These are phyloP conservation scores for Plasmodium fragile DNA, from an alignment of 169 alveolate species.

Conservation along the genomic window DNA sequence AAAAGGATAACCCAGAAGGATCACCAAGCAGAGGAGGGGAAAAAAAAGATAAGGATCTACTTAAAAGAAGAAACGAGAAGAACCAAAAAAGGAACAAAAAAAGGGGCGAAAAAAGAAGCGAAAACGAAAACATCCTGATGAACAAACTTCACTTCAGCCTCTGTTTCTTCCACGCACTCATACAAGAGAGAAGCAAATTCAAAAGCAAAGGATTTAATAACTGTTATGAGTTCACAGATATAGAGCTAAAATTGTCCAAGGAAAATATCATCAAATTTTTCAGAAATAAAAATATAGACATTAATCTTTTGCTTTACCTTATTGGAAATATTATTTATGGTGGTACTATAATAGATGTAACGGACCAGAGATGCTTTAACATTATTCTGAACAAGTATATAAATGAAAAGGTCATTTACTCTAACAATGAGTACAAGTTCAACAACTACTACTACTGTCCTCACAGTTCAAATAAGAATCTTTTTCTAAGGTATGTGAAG, in stretches of 20 bases:
- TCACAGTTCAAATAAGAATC: conserved; percentile 70
- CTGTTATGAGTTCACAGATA: conserved; percentile 61
- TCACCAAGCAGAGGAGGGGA: neutral
- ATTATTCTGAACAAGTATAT: conserved; percentile 55
- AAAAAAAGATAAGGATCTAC: neutral
- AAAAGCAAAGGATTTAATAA: conserved; percentile 69
- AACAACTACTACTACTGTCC: conserved; percentile 66
- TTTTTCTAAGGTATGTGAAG: conserved; percentile 61
- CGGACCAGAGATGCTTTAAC: conserved; percentile 71
- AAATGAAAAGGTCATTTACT: conserved; percentile 48
- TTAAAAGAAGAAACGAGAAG: neutral
- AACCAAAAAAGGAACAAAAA: neutral
- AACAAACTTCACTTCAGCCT: conserved; percentile 56
- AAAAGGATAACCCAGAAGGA: neutral
- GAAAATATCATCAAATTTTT: conserved; percentile 44
- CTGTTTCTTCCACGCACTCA: conserved; percentile 72
- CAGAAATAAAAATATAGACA: conserved; percentile 59
- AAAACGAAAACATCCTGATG: conserved; percentile 43
- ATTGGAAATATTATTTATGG: conserved; percentile 74
- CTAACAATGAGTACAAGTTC: conserved; percentile 57
- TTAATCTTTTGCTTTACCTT: conserved; percentile 50
- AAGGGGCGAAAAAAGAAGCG: conserved; percentile 1
- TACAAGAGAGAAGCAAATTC: conserved; percentile 71
- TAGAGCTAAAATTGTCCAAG: conserved; percentile 64
- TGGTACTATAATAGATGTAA: conserved; percentile 68